Evolutionary conservation across 257 asterid genomes (phyloP).

Genomic region (Voacanga thouarsii): DNA sequence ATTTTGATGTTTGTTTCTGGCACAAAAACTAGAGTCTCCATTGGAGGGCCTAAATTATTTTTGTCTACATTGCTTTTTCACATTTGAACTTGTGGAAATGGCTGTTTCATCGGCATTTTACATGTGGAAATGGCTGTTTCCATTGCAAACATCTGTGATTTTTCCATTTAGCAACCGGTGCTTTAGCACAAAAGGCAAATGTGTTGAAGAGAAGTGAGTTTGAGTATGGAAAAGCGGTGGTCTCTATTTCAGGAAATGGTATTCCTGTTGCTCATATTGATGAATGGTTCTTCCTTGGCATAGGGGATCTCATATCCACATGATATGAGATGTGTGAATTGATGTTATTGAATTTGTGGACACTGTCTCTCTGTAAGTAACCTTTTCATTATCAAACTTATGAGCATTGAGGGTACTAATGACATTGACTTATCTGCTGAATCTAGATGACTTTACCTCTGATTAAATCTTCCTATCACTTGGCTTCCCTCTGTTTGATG

Average conservation of each 20-base stretch:
- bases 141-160: slow-evolving; percentile 6
- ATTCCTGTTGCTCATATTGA: slow-evolving; percentile 44
- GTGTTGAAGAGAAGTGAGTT: too few species aligned
- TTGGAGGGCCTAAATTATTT: too few species aligned
- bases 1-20: too few species aligned
- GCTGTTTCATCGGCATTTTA: too few species aligned
- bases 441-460: slow-evolving; percentile 45
- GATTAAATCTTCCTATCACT: slow-evolving; percentile 36
- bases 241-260: slow-evolving; percentile 38
- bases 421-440: slow-evolving; percentile 40
- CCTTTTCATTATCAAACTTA: too few species aligned
- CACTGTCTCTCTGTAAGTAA: too few species aligned
- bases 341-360: slow-evolving; percentile 14
- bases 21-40: too few species aligned
- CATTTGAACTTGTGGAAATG: too few species aligned
- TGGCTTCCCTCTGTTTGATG: not conserved
- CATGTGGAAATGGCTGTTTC: slow-evolving; percentile 27
- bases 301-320: slow-evolving; percentile 35
- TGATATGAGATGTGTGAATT: not conserved
- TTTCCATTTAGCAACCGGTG: slow-evolving; percentile 26
- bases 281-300: slow-evolving; percentile 42
- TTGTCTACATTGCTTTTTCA: too few species aligned
- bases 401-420: slow-evolving; percentile 2
- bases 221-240: slow-evolving; percentile 50
- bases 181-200: slow-evolving; percentile 35